Base-by-base conservation (phyloP, 352 stramenopile species). In the Globisporangium cystogenes region DNA sequence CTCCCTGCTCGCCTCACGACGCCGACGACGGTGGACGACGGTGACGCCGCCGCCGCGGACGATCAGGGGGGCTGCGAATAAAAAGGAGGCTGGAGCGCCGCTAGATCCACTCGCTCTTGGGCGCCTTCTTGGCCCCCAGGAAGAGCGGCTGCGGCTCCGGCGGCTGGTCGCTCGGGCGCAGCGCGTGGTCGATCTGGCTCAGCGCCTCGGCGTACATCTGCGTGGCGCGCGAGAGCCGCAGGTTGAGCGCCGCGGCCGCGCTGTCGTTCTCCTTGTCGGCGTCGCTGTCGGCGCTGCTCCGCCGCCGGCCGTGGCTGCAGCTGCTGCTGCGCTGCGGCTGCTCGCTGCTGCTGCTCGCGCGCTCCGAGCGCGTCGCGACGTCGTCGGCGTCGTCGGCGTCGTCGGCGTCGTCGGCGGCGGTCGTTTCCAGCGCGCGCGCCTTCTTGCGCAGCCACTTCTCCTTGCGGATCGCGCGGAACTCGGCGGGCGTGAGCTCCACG, bases 131-230 rank as follows among this genome's bases (percentile, higher is more conserved):
- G 23, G 62, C 67, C 23, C 74, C 74, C 20, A 85, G 62, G 21
- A 81, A 59, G 20, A 85, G 52, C n/a, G 74, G 74, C 51, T 79
- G 71, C 8, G 70, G 65, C 57, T 76, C 75, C 2, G 61, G 62
- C 1, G 64, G 59, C 39, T 70, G 55, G 14, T 59, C 47, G 31
- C 49, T 47, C 4, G 74, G 74, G 50, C 76, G 67, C 36, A 85
- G 67, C 36, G 74, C 74, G 24, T 64, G 70, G 58, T 85, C 65
- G 31, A 85, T 59, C 8, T 68, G 55, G 59, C 31, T 76, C 50
- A 85, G 76, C 21, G 74, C 74, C 43, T 82, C 71, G 1, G 67
- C 67, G 44, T 85, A 85, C 7, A 85, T 65, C 45, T 85, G 69
- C 29, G 69, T 76, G 5, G 74, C 74, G 31, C 77, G 74, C 55